Evolutionary conservation across 2,329 filamentous ascomycete genomes (phyloP), one percentile per base, ranked within the genome.

Genomic region (Fusarium nisikadoi): DNA sequence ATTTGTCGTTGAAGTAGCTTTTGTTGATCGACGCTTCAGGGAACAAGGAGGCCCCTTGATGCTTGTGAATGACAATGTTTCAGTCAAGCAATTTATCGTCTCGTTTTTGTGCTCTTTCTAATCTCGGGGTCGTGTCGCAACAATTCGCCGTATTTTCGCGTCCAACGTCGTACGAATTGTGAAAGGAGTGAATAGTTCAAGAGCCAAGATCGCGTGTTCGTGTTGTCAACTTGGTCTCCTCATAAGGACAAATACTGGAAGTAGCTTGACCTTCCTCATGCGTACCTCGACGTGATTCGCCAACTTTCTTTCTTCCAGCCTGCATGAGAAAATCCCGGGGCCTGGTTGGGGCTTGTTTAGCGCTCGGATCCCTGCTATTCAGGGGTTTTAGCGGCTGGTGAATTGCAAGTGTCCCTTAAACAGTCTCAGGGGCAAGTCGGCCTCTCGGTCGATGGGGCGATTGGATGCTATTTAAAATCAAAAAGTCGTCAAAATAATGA

Each of bases 21-120:
- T 36, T 41, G 54, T 39, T 58, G 70, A 73, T 73, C 70, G 65
- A 67, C 70, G 39, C 27, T 59, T 47, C 46, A 33, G 54, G 65
- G 70, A 58, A 62, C 65, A 73, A 65, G 65, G 56, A 72, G 61
- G 56, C 70, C 65, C 70, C 70, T 71, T 73, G 70, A 50, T 45
- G 20, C 31, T 43, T 58, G 53, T 38, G 56, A 62, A 56, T 38
- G 56, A 27, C 43, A 20, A 45, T 58, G 62, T 67, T 60, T 63
- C 43, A 54, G 43, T 45, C 27, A 41, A 67, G 27, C 35, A 27
- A 23, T 46, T 36, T 42, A 46, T 59, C 42, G 60, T 33, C 35
- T 47, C 41, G 56, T 53, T 35, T 47, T 39, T 38, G 61, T 36
- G 35, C 43, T 41, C 54, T 58, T 54, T 58, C 41, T 27, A 35